Evolutionary conservation across 371 early-diverging fungal genomes (phyloP).

Genomic region (Chytridium lagenaria): DNA sequence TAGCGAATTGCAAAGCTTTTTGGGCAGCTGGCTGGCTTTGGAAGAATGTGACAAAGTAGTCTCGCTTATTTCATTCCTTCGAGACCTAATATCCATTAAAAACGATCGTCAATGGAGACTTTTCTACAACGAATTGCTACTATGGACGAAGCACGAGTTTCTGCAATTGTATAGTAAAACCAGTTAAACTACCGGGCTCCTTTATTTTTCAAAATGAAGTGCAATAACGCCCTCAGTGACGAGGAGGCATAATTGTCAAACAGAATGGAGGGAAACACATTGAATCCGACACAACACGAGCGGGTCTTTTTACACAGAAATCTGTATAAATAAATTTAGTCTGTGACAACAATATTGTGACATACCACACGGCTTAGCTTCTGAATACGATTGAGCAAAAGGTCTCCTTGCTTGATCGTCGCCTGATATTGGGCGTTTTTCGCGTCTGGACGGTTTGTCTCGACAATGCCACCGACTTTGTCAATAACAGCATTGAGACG

Average conservation of each 20-base stretch:
- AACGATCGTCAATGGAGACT: not conserved
- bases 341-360: too few relatives aligned
- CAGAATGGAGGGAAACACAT: not conserved
- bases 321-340: not conserved
- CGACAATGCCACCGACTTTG: conserved; percentile 97
- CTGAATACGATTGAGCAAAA: conserved; percentile 94
- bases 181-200: not conserved
- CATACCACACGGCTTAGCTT: conserved; percentile 85
- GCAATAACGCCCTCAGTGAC: not conserved
- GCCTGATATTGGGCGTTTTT: conserved; percentile 97
- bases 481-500: conserved; percentile 99
- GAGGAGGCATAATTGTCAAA: not conserved
- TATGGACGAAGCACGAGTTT: not conserved
- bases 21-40: not conserved
- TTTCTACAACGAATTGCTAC: not conserved
- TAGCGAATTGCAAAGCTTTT: not conserved
- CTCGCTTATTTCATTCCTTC: not conserved
- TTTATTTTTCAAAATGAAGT: not conserved
- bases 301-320: conserved; percentile 5
- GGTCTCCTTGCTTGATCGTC: conserved; percentile 95
- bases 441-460: conserved; percentile 94
- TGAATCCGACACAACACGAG: too few relatives aligned
- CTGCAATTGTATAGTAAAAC: not conserved
- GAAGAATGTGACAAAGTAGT: not conserved
- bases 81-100: not conserved